Base-by-base conservation (phyloP, 352 stramenopile genomes). In the Globisporangium lucens region DNA sequence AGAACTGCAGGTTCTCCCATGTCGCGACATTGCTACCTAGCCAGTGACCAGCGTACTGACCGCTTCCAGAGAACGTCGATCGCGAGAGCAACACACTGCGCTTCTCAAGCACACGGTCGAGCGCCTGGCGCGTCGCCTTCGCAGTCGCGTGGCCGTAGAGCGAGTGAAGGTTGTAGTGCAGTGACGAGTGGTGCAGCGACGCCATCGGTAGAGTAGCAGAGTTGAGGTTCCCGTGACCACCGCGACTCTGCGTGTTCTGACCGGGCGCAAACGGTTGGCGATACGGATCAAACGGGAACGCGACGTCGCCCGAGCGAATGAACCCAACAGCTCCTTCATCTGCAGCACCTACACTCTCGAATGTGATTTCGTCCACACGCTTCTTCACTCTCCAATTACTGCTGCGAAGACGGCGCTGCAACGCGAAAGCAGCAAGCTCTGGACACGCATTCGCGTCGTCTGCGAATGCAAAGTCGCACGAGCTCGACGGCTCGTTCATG, bases 91-190 rank as follows among this genome's bases (percentile, higher is more conserved):
- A 55, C 8, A 97, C 36, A 69, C 80, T 87, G 13, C 90, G 83
- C 46, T 85, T 83, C 7, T 74, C 58, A 9, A 91, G 49, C 17
- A 96, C 77, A 0, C 51, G 4, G 12, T 90, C 69, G 13, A 96
- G 46, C 0, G 75, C 82, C 4, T 76, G 12, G 1, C 73, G 75
- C 2, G 89, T 96, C 22, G 72, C 66, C 30, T 77, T 80, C 27
- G 81, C 71, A 52, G 96, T 81, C 0, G 75, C 75, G 41, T 91
- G 80, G 0, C 90, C 89, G 56, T 96, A 96, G 0, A 97, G 43
- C 20, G 86, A 94, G 65, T 97, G 90, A 0, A 95, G 51, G 57
- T 97, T 94, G 74, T 96, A 97, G 63, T 97, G 83, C 20, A 94
- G 75, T 9, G 87, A 90, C 1, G 60, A 75, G 67, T 83, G 59